Base-by-base conservation (phyloP, 768 basidiomycete genomes). In the Psilocybe subaeruginosa region DNA sequence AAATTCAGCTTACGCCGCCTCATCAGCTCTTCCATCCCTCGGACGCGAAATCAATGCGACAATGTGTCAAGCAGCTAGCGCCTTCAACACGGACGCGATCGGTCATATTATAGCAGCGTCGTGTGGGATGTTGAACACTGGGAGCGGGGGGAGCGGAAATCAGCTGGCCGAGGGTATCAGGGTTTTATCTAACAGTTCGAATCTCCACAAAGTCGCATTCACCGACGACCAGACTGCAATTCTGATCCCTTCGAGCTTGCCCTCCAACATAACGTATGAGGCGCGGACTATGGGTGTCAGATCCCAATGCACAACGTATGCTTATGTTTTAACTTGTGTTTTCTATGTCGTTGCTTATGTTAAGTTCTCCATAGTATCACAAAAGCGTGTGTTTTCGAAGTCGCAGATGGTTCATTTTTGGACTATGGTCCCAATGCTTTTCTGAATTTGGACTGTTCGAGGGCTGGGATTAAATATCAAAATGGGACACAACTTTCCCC, bases 141-240 rank as follows among this genome's bases (percentile, higher is more conserved):
- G 51, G 1, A 48, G 41, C 4, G 29, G 45, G 0, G 50, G 33
- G 14, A 54, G 7, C 12, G 46, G 16, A 1, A 43, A n/a, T 4
- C 23, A 4, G 4, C 31, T 54, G 19, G 59, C 52, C 5, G 59
- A 60, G 23, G 59, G 59, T 8, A 19, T 54, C 8, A 23, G 59
- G 17, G 53, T 54, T 6, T 30, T 54, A n/a, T 37, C 30, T 8
- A 60, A 60, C 30, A 33, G 45, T 8, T 60, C 59, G 2, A 60
- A n/a, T 2, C 16, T 60, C 16, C 59, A 60, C 33, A 11, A 33
- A 31, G 33, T 60, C 17, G 59, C 29, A 2, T 12, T 54, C n/a
- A 14, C 59, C 3, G 59, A 60, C 23, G 59, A 60, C 45, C 52
- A 60, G 45, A 60, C 59, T 23, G 59, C 53, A 7, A 33, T 60